Evolutionary conservation across 2,329 filamentous ascomycete species (phyloP).

Genomic region (Talaromyces sp.): DNA sequence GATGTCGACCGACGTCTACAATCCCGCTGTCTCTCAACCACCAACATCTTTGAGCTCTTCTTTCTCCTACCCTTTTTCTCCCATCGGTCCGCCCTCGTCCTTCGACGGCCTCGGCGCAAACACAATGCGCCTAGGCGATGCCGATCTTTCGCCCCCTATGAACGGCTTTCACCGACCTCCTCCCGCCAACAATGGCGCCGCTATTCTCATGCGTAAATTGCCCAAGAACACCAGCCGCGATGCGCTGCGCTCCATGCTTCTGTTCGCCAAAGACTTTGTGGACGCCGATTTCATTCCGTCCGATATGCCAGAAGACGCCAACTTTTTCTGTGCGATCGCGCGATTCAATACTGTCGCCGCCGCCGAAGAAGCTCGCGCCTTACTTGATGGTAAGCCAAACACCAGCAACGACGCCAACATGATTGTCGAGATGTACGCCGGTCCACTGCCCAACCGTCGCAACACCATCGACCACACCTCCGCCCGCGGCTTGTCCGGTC

Average conservation of each 20-base stretch:
- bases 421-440: conserved; percentile 50
- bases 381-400: conserved; percentile 60
- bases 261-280: conserved; percentile 61
- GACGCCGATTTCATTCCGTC: conserved; percentile 54
- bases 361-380: conserved; percentile 56
- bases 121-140: conserved; percentile 32
- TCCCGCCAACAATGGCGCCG: conserved; percentile 24
- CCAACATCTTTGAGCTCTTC: conserved; percentile 28
- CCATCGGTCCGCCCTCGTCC: conserved; percentile 32
- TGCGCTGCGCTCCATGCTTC: conserved; percentile 57
- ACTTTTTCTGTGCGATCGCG: conserved; percentile 55
- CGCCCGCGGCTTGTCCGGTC: conserved; percentile 28
- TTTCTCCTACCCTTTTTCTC: conserved; percentile 35
- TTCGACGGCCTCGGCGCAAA: conserved; percentile 27
- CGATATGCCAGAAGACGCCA: conserved; percentile 53
- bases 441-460: conserved; percentile 39
- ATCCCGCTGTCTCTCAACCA: conserved; percentile 33
- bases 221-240: conserved; percentile 56
- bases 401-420: conserved; percentile 57
- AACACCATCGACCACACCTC: conserved; percentile 51
- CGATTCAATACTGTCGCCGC: conserved; percentile 54
- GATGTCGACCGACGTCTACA: conserved; percentile 42
- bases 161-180: conserved; percentile 30
- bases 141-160: conserved; percentile 31
- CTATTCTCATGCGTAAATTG: conserved; percentile 56